These are phyloP conservation scores for Xylaria palmicola DNA, from an alignment of 495 filamentous ascomycete species.

Conservation along the genomic window DNA sequence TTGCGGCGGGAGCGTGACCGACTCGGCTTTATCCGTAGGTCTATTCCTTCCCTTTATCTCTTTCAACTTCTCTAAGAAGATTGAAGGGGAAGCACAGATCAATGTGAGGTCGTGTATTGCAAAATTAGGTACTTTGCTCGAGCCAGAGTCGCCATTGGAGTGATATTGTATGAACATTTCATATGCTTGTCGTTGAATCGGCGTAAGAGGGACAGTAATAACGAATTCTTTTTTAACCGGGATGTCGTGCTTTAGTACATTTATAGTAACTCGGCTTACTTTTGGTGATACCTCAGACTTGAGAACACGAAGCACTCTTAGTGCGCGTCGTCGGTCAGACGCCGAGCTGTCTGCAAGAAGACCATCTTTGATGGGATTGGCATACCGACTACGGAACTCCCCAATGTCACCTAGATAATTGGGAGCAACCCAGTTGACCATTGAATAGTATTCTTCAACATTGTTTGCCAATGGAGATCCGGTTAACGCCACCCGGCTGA, in stretches of 20 bases:
- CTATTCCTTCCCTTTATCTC: conserved; percentile 22
- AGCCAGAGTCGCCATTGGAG: conserved; percentile 3
- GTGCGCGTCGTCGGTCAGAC: conserved; percentile 52
- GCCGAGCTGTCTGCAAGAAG: conserved; percentile 61
- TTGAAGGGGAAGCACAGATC: conserved; percentile 73
- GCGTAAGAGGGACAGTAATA: conserved; percentile 67
- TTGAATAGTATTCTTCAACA: conserved; percentile 74
- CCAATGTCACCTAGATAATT: conserved; percentile 64
- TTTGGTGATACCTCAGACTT: conserved; percentile 74
- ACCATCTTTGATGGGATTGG: conserved; percentile 70
- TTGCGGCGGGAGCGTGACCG: conserved; percentile 28
- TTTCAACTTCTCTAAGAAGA: conserved; percentile 58
- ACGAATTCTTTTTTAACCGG: conserved; percentile 79
- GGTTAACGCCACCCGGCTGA: conserved; percentile 78
- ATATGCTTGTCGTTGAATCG: conserved; percentile 65
- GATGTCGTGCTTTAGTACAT: conserved; percentile 61
- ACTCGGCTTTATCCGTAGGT: conserved; percentile 8
- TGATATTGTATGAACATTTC: conserved; percentile 51
- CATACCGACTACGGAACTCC: conserved; percentile 69
- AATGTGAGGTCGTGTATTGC: conserved; percentile 55
- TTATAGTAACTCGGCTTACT: conserved; percentile 70
- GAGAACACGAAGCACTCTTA: conserved; percentile 68
- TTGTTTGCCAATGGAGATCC: conserved; percentile 86
- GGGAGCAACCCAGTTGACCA: conserved; percentile 87
- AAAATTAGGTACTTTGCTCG: conserved; percentile 43